Evolutionary conservation across 352 stramenopile species (phyloP).

Genomic region (Lagenidium giganteum): DNA sequence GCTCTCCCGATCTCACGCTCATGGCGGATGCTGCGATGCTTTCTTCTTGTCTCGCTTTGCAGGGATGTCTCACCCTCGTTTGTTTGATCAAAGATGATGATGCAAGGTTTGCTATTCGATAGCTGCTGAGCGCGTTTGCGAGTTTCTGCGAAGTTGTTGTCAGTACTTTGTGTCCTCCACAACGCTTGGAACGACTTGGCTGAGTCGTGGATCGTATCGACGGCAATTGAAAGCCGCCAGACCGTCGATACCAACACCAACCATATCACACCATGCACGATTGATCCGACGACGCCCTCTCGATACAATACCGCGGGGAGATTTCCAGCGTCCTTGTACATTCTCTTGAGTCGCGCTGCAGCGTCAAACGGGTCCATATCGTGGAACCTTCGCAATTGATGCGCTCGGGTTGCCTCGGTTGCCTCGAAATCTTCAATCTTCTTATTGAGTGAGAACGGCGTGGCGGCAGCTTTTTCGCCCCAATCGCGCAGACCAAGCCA

Average conservation of each 20-base stretch:
- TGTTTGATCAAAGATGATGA: conserved; percentile 13
- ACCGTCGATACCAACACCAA: conserved; percentile 16
- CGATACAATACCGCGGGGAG: conserved; percentile 13
- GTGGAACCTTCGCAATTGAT: conserved; percentile 18
- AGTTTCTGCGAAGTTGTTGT: no score
- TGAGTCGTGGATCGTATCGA: conserved; percentile 21
- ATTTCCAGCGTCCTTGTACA: conserved; percentile 14
- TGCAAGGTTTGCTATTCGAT: conserved; percentile 2
- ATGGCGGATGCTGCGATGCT: no score
- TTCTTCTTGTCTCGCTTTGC: no score
- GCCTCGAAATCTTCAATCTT: conserved; percentile 9
- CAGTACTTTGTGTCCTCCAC: no score
- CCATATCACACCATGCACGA: conserved; percentile 13
- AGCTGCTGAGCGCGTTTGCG: no score
- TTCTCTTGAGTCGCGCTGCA: conserved; percentile 10
- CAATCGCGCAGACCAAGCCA: no score
- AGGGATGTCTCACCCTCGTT: no score
- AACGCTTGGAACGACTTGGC: conserved; percentile 16
- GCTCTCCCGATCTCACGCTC: no score
- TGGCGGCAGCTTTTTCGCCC: no score
- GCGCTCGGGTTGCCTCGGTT: conserved; percentile 12
- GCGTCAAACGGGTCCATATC: conserved; percentile 28
- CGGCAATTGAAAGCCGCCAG: conserved; percentile 22
- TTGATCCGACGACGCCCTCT: conserved; percentile 6
- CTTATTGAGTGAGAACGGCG: no score